Percentiles rank a stretch among this genome's conserved stretches.
Evolutionary conservation across 805 yeast species (phyloP).

Genomic region (Starmerella bombi): DNA sequence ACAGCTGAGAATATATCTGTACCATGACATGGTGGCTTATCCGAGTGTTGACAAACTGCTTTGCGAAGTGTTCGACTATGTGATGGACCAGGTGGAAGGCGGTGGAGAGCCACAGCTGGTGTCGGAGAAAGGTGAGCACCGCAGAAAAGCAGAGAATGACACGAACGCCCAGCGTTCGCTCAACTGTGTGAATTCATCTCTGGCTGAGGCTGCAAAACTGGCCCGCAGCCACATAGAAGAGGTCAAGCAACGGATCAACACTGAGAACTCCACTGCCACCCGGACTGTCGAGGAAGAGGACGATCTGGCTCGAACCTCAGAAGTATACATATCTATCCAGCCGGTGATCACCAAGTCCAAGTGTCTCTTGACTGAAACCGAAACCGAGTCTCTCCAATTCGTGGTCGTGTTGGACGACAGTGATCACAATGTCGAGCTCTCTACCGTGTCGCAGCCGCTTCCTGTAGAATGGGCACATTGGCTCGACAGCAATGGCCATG

Average conservation of each 20-base stretch:
- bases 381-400: slow-evolving; percentile 45
- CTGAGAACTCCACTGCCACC: slow-evolving; percentile 14
- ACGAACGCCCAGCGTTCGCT: slow-evolving; percentile 35
- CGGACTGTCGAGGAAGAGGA: slow-evolving; percentile 13
- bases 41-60: slow-evolving; percentile 38
- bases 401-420: slow-evolving; percentile 65
- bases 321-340: slow-evolving; percentile 57
- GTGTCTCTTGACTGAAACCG: background rate
- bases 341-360: slow-evolving; percentile 32
- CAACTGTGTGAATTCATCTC: slow-evolving; percentile 61
- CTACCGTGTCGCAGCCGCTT: slow-evolving; percentile 76
- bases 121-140: slow-evolving; percentile 35
- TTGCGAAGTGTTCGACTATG: slow-evolving; percentile 39
- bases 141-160: slow-evolving; percentile 28
- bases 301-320: slow-evolving; percentile 32
- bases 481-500: slow-evolving; percentile 41
- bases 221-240: slow-evolving; percentile 77
- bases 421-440: slow-evolving; percentile 58
- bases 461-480: slow-evolving; percentile 88
- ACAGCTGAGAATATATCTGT: slow-evolving; percentile 32
- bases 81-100: slow-evolving; percentile 60
- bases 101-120: slow-evolving; percentile 44
- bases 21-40: slow-evolving; percentile 36
- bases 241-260: slow-evolving; percentile 30
- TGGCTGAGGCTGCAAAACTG: slow-evolving; percentile 75